Percentiles rank a stretch among this genome's conserved stretches.
Evolutionary conservation across 225 moss, liverwort and hornwort genomes (phyloP).

Genomic region (Anthoceros angustus): DNA sequence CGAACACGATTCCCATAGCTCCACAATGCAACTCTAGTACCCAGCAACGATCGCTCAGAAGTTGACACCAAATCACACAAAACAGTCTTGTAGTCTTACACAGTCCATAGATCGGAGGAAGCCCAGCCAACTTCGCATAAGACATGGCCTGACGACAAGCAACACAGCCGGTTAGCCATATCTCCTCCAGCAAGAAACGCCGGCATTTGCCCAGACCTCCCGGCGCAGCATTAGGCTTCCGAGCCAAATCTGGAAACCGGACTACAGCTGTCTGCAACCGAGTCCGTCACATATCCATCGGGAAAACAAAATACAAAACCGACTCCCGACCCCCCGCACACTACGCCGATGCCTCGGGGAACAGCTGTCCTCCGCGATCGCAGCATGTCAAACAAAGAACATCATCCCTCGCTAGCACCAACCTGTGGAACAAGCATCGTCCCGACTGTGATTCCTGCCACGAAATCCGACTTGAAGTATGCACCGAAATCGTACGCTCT

Average conservation of each 20-base stretch:
- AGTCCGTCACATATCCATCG: too few relatives aligned
- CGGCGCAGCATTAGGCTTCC: not conserved
- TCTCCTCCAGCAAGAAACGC: constrained; percentile 9
- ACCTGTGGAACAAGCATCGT: constrained; percentile 96
- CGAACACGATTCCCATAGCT: not conserved
- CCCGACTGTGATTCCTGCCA: constrained; percentile 84
- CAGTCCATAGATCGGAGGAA: constrained; percentile 94
- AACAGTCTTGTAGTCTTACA: constrained; percentile 32
- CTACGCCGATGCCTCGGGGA: too few relatives aligned
- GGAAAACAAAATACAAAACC: not conserved
- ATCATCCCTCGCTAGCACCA: not conserved
- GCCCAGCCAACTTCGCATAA: constrained; percentile 80
- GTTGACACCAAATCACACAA: not conserved
- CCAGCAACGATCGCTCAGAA: not conserved
- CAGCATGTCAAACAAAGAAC: not conserved
- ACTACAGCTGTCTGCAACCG: too few relatives aligned
- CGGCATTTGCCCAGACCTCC: constrained; percentile 3
- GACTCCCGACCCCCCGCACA: too few relatives aligned
- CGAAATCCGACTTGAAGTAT: constrained; percentile 42
- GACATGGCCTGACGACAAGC: constrained; percentile 47
- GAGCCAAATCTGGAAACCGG: too few relatives aligned
- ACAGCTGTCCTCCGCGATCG: too few relatives aligned
- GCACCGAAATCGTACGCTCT: constrained; percentile 51
- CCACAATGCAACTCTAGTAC: not conserved
- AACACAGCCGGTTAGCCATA: constrained; percentile 11